Evolutionary conservation across 305 asterid genomes (phyloP).

Genomic region (Solanum hybrid): DNA sequence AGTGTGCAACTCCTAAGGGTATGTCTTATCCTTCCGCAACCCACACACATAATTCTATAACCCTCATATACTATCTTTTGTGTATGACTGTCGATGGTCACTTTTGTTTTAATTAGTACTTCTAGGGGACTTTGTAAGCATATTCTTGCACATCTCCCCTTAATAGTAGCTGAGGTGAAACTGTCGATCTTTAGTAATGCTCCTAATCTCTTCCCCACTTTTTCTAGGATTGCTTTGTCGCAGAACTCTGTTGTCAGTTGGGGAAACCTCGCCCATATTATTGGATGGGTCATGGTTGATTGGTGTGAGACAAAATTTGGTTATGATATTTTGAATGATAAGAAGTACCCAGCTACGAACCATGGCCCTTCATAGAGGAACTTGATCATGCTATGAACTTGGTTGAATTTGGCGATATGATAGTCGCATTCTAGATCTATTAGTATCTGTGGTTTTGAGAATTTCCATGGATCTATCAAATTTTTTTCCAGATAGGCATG

Average conservation of each 20-base stretch:
- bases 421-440: background rate
- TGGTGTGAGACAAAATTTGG: background rate
- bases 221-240: background rate
- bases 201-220: background rate
- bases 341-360: background rate
- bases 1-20: background rate
- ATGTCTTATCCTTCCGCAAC: background rate
- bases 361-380: background rate
- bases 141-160: background rate
- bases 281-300: background rate
- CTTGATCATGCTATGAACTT: background rate
- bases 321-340: background rate
- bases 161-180: background rate
- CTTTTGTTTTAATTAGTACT: background rate
- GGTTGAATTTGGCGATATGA: background rate
- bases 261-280: background rate
- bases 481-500: background rate
- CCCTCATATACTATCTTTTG: background rate
- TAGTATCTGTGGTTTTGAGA: background rate
- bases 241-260: background rate
- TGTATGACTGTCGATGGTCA: background rate
- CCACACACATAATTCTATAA: background rate
- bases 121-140: background rate
- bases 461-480: background rate
- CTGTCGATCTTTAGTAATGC: background rate